Percentiles rank a stretch among this genome's conserved stretches.
Conservation (phyloP, 495 filamentous ascomycete genomes). For the Aspergillus homomorphus region DNA sequence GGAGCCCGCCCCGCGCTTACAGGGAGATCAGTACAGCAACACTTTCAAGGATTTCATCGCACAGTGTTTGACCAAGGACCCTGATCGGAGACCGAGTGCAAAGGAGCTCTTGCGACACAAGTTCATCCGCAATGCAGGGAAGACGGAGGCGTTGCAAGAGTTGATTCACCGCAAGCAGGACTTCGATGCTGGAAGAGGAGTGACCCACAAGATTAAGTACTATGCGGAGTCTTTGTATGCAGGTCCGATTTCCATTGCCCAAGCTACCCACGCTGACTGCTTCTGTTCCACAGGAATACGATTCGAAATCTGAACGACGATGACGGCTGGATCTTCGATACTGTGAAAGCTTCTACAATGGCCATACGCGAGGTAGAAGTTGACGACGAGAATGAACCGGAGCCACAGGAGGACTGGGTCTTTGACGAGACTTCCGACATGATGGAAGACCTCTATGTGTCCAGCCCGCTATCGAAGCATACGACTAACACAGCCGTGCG, state of each 20-base stretch:
- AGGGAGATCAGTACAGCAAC: slow-evolving; percentile 78
- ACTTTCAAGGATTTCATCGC: slow-evolving; percentile 93
- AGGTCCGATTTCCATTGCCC: slow-evolving; percentile 8
- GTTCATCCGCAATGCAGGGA: slow-evolving; percentile 83
- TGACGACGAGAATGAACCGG: slow-evolving; percentile 32
- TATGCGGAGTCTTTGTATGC: slow-evolving; percentile 84
- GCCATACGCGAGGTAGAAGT: slow-evolving; percentile 39
- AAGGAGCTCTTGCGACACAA: slow-evolving; percentile 87
- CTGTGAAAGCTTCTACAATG: slow-evolving; percentile 66
- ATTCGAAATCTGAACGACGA: slow-evolving; percentile 58
- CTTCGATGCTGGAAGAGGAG: slow-evolving; percentile 64
- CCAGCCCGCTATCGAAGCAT: slow-evolving; percentile 39
- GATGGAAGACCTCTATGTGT: slow-evolving; percentile 41
- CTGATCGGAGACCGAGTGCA: slow-evolving; percentile 76
- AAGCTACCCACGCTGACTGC: slow-evolving; percentile 15
- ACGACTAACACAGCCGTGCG: slow-evolving; percentile 47
- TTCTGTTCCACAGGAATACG: slow-evolving; percentile 47
- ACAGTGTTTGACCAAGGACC: slow-evolving; percentile 86
- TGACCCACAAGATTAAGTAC: slow-evolving; percentile 63
- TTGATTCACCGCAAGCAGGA: slow-evolving; percentile 80
- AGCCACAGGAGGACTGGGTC: slow-evolving; percentile 25
- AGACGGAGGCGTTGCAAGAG: slow-evolving; percentile 80
- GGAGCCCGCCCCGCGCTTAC: slow-evolving; percentile 76
- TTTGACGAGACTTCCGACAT: slow-evolving; percentile 37
- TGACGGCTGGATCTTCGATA: slow-evolving; percentile 98